Base-by-base conservation (phyloP, 2,329 filamentous ascomycete species). In the Colletotrichum coccodes region DNA sequence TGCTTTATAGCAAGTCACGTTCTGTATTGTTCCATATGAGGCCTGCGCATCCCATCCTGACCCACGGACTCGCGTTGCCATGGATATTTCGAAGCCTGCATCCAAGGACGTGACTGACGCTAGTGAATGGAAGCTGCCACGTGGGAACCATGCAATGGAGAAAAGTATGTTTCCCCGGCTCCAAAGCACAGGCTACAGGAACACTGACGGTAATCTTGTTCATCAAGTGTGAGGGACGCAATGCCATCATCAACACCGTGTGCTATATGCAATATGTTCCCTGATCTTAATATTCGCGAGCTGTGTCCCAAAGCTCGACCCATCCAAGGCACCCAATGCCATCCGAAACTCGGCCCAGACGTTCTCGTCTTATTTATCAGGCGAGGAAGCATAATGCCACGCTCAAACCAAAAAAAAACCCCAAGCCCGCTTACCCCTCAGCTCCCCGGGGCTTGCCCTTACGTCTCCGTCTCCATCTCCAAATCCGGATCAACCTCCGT, bases 401-500 rank as follows among this genome's bases (percentile, higher is more conserved):
- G 40, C 56, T 46, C n/a, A 23, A 47, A 47, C n/a, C 44, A 47
- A 47, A 32, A 32, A 30, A 11, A 23, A 4, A 18, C 32, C 11
- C 4, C 21, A 14, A n/a, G n/a, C n/a, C n/a, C n/a, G n/a, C n/a
- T 28, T 6, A 12, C 4, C 34, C 14, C 7, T 8, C 34, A n/a
- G 0, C 18, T 36, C n/a, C 11, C 21, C 44, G 26, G 11, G 8
- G 4, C 11, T 11, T 14, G 3, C 21, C 21, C 23, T 50, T n/a
- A 64, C 16, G 53, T 11, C 60, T 65, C 66, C 40, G 40, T 59
- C 49, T 79, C 78, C 80, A 83, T 83, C 60, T 79, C 80, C 74
- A 92, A 73, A 71, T 93, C 92, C 34, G 89, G 87, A 80, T 99
- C 96, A 26, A 95, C 79, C 74, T 92, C 89, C 0, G 87, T 91